Percentiles rank a stretch among this genome's conserved stretches.
These are phyloP conservation scores for Pythium scleroteichum DNA, from an alignment of 352 stramenopile species.

Conservation along the genomic window DNA sequence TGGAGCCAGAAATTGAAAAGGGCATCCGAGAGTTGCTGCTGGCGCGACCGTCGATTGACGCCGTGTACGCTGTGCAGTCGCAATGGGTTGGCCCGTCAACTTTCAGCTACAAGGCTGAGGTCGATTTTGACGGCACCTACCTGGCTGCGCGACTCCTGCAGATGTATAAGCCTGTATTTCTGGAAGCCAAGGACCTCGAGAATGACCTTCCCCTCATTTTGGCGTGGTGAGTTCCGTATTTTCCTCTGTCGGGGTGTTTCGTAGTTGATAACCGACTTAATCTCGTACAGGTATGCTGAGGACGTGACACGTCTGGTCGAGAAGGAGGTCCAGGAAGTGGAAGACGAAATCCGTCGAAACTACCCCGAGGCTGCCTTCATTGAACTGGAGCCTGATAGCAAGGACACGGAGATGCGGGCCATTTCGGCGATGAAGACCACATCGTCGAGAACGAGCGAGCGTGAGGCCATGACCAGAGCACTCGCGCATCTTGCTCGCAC, in stretches of 20 bases:
- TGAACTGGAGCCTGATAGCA: slow-evolving; percentile 96
- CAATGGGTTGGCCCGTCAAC: slow-evolving; percentile 98
- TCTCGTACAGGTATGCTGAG: slow-evolving; percentile 76
- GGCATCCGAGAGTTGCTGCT: slow-evolving; percentile 79
- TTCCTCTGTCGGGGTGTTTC: too few species aligned
- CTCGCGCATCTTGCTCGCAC: slow-evolving; percentile 75
- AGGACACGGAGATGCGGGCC: slow-evolving; percentile 85
- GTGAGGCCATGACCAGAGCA: slow-evolving; percentile 80
- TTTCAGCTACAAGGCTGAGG: slow-evolving; percentile 99
- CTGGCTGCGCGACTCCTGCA: slow-evolving; percentile 93
- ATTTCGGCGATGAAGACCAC: slow-evolving; percentile 82
- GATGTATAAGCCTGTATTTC: slow-evolving; percentile 94
- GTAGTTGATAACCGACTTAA: too few species aligned
- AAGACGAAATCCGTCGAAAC: slow-evolving; percentile 90
- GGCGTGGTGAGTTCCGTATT: slow-evolving; percentile 71
- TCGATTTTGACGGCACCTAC: slow-evolving; percentile 99
- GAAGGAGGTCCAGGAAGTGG: slow-evolving; percentile 95
- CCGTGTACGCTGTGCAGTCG: slow-evolving; percentile 95
- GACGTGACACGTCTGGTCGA: slow-evolving; percentile 96
- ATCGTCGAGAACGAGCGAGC: slow-evolving; percentile 79
- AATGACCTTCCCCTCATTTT: slow-evolving; percentile 94
- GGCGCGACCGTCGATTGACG: slow-evolving; percentile 91
- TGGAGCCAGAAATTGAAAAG: slow-evolving; percentile 92
- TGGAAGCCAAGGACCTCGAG: slow-evolving; percentile 89
- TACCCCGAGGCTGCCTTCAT: slow-evolving; percentile 97